Evolutionary conservation across 2,329 filamentous ascomycete species (phyloP).

Genomic region (Davidsoniella neocaledoniae): DNA sequence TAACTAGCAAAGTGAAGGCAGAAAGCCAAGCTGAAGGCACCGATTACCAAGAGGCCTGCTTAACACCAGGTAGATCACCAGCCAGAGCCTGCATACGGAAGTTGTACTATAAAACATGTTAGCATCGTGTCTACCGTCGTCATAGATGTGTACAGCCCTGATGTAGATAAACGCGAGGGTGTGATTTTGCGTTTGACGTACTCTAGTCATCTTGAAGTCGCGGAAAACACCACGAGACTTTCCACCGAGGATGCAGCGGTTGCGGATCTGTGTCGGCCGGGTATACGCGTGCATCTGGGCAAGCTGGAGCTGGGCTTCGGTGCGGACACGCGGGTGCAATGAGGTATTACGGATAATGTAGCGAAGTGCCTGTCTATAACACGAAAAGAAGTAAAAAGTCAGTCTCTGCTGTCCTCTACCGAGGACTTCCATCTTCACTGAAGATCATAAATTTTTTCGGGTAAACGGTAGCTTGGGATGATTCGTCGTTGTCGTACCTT

Average conservation of each 20-base stretch:
- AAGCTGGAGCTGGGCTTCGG: constrained; percentile 83
- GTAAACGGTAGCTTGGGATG: too few species aligned
- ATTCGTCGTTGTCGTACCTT: constrained; percentile 37
- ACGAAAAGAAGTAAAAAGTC: not conserved
- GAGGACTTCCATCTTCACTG: too few species aligned
- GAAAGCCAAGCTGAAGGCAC: not conserved
- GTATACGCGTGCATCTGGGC: constrained; percentile 95
- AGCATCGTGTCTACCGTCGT: not conserved
- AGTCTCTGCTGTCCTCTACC: too few species aligned
- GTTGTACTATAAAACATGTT: constrained; percentile 47
- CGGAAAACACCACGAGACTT: constrained; percentile 78
- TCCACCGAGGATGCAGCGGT: constrained; percentile 84
- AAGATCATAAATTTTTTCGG: too few species aligned
- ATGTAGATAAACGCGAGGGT: not conserved
- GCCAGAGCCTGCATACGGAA: constrained; percentile 80
- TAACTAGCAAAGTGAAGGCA: not conserved
- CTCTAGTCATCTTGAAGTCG: constrained; percentile 81
- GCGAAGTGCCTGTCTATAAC: constrained; percentile 64
- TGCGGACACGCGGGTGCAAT: constrained; percentile 64
- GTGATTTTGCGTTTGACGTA: constrained; percentile 30
- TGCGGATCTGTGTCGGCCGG: constrained; percentile 79
- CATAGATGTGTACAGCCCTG: not conserved
- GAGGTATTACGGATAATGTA: constrained; percentile 91
- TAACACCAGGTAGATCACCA: constrained; percentile 78
- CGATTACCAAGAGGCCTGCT: constrained; percentile 89